These are phyloP conservation scores for Termitomyces sp. DNA, from an alignment of 768 basidiomycete species.

Conservation along the genomic window DNA sequence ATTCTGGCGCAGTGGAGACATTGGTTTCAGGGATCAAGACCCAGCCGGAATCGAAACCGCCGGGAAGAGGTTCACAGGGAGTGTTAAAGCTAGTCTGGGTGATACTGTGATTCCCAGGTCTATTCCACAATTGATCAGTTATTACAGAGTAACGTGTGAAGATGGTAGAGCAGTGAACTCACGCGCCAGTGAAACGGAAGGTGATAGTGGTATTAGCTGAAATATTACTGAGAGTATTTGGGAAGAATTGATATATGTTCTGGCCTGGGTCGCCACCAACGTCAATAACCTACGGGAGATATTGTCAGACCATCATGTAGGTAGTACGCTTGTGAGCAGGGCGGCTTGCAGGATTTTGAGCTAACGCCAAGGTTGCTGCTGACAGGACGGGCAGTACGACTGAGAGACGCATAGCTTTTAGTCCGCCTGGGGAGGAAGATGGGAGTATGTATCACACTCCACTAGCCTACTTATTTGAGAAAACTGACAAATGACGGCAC, in stretches of 20 bases:
- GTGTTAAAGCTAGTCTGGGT: conserved; percentile 42
- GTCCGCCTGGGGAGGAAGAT: background rate
- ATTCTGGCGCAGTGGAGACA: conserved; percentile 28
- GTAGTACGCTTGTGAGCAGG: background rate
- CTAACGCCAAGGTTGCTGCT: conserved; percentile 15
- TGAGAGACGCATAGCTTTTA: conserved; percentile 5
- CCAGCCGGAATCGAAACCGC: conserved; percentile 55
- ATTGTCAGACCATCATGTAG: background rate
- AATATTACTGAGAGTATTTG: conserved; percentile 31
- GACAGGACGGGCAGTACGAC: conserved; percentile 6
- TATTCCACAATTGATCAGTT: conserved; percentile 7
- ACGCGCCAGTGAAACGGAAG: conserved; percentile 45
- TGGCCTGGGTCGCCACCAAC: conserved; percentile 33
- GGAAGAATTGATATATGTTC: conserved; percentile 41
- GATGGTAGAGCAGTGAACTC: conserved; percentile 10
- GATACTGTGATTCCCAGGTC: conserved; percentile 48
- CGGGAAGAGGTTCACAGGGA: conserved; percentile 37
- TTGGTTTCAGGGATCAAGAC: conserved; percentile 29
- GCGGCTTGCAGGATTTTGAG: conserved; percentile 12
- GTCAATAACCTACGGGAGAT: conserved; percentile 21
- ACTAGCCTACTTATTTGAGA: background rate
- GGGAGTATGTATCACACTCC: background rate
- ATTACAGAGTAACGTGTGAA: background rate
- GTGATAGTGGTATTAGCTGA: conserved; percentile 39
- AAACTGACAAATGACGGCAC: background rate